These are phyloP conservation scores for Atkinsonella texensis DNA, from an alignment of 2,329 filamentous ascomycete species.

Conservation along the genomic window DNA sequence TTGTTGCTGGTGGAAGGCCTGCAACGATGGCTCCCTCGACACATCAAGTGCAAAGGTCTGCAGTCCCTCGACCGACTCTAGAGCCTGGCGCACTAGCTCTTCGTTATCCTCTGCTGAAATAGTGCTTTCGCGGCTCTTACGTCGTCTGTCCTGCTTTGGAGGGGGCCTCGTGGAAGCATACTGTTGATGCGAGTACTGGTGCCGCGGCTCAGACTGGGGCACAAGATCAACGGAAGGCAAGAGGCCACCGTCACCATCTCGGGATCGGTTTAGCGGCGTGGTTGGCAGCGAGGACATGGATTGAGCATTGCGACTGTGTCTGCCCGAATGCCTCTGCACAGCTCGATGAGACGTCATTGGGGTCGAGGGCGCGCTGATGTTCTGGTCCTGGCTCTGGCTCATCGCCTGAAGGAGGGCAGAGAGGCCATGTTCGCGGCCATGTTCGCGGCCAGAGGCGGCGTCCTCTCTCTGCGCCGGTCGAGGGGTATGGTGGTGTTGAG, in stretches of 20 bases:
- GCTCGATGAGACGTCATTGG: constrained; percentile 39
- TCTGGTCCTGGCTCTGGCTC: constrained; percentile 44
- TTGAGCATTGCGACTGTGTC: constrained; percentile 65
- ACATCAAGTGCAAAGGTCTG: constrained; percentile 18
- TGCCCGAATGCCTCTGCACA: constrained; percentile 37
- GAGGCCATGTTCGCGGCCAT: constrained; percentile 55
- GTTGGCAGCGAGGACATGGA: constrained; percentile 76
- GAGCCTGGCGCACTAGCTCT: constrained; percentile 41
- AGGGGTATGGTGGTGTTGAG: constrained; percentile 42
- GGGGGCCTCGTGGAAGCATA: constrained; percentile 34
- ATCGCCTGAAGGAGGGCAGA: constrained; percentile 72
- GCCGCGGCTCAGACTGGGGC: constrained; percentile 44
- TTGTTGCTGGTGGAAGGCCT: constrained; percentile 9
- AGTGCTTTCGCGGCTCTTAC: constrained; percentile 72
- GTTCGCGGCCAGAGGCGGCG: constrained; percentile 23
- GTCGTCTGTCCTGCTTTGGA: constrained; percentile 32
- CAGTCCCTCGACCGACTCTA: constrained; percentile 40
- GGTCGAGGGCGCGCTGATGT: constrained; percentile 62
- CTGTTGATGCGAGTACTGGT: constrained; percentile 28
- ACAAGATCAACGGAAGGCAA: constrained; percentile 52
- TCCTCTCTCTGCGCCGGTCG: constrained; percentile 18
- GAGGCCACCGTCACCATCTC: constrained; percentile 38
- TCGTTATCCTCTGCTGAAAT: constrained; percentile 59
- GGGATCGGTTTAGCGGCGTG: constrained; percentile 51
- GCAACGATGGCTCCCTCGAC: constrained; percentile 11